Evolutionary conservation across 768 basidiomycete genomes (phyloP), one percentile per base, ranked within the genome.

Genomic region (Termitomyces sp.): DNA sequence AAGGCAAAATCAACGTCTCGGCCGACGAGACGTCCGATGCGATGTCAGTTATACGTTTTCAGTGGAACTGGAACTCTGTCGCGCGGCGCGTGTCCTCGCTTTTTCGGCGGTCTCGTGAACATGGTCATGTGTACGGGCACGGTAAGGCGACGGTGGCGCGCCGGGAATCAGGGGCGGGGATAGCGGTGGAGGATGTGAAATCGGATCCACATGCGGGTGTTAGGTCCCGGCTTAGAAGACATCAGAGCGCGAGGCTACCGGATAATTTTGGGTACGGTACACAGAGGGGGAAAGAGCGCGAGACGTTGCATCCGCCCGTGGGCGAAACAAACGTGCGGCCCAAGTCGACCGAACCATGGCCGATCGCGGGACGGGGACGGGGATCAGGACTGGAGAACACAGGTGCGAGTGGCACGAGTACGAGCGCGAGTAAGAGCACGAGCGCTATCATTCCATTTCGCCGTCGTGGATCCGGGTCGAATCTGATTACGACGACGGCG

Each of bases 1-100:
- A 61, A 19, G 64, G 66, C 28, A 69, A 67, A 55, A 77, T 79
- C 55, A 59, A 69, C 43, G 84, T 96, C 22, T 85, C 90, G 0
- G 79, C 82, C n/a, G 80, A 81, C 44, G 95, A 97, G 59, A 83
- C 90, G 3, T 78, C 79, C 17, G 83, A 82, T 30, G 94, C 88
- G 21, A 82, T 90, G 78, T 82, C 84, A 9, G 65, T 71, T 0
- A 79, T 87, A 5, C 80, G 73, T 57, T 89, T 87, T 65, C 77
- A 77, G 50, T 86, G 82, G 82, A 73, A 78, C 22, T 78, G 79
- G 78, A 75, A 78, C 43, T 74, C 72, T 60, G 62, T 77, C 37
- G 67, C 70, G 5, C 65, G 69, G 38, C 70, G 80, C 50, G 71
- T 87, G 30, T 78, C 80, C 2, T 76, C 78, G 11, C 62, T 87